These are phyloP conservation scores for Sordaria brevicollis DNA, from an alignment of 495 filamentous ascomycete species.

Conservation along the genomic window DNA sequence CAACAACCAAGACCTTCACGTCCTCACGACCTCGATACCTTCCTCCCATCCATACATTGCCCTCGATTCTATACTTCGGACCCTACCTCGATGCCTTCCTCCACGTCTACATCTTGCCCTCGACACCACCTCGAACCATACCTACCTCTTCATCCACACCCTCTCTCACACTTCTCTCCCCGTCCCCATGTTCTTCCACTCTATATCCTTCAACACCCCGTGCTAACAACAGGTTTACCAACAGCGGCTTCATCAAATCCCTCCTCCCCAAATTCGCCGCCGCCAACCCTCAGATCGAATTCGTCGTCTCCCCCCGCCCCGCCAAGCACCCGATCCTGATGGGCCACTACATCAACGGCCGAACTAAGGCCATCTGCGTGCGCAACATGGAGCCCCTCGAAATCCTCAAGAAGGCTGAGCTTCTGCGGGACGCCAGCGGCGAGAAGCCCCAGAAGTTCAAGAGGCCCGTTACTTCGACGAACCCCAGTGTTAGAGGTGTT, in stretches of 20 bases:
- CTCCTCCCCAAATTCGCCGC: constrained; percentile 65
- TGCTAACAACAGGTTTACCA: background rate
- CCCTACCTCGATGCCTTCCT: too few species aligned
- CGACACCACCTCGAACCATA: too few species aligned
- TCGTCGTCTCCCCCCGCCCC: constrained; percentile 80
- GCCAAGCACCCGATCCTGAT: constrained; percentile 76
- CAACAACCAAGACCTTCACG: background rate
- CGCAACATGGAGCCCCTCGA: constrained; percentile 72
- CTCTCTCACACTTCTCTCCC: background rate
- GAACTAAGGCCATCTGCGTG: constrained; percentile 78
- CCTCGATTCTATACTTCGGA: background rate
- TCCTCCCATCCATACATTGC: background rate
- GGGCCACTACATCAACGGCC: constrained; percentile 83
- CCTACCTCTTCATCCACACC: too few species aligned
- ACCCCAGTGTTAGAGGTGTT: constrained; percentile 86
- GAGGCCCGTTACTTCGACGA: constrained; percentile 77
- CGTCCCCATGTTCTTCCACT: background rate
- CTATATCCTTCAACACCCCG: too few species aligned
- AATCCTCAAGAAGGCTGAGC: constrained; percentile 68
- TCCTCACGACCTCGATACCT: too few species aligned
- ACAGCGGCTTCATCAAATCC: constrained; percentile 69
- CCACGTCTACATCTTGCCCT: too few species aligned
- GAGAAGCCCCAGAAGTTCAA: constrained; percentile 68
- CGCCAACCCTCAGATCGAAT: constrained; percentile 79
- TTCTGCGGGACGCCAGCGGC: constrained; percentile 75